Evolutionary conservation across 805 yeast species (phyloP), one percentile per base, ranked within the genome.

Genomic region (Starmerella stellata): DNA sequence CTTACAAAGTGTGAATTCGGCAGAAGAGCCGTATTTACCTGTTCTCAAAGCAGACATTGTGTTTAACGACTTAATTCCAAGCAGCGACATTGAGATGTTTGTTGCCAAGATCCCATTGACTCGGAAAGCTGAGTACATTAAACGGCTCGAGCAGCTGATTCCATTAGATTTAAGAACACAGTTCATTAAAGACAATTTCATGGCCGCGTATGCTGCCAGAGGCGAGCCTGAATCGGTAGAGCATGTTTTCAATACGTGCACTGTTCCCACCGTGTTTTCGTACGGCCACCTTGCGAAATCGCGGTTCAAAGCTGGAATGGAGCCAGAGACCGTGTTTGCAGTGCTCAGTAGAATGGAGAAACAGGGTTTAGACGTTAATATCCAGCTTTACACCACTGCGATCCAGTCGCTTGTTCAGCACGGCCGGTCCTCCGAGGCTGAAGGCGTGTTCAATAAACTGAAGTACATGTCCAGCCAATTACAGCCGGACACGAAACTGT

Each of bases 381-480:
- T 47, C 20, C 51, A 46, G 3, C 59, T 74, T 1, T 74, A 72
- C 46, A 65, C 76, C 3, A 69, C 71, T 30, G 63, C 77, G 5
- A 51, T 80, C 31, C 74, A 75, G 43, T 64, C 79, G 19, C 71
- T 77, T 50, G 71, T 74, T 5, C 64, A 70, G 38, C 51, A 51
- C 64, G 37, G 60, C 52, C 41, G 68, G 39, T 70, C 64, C 43
- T 55, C 62, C 15, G 73, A 76, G 44, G 93, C 93, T 0, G 68
- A 69, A 40, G 73, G 73, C 34, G 62, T 79, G 2, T 90, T 90
- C 57, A 82, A 77, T 46, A 72, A 81, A 44, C 74, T 90, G 83
- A 87, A 82, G 53, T 87, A 80, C 54, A 55, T 77, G 47, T 72
- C 90, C 1, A 51, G 63, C 4, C 60, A 63, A 21, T 72, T 83